Percentiles rank a stretch among this genome's conserved stretches.
These are phyloP conservation scores for Colletotrichum siamense DNA, from an alignment of 2,329 filamentous ascomycete species.

Conservation along the genomic window DNA sequence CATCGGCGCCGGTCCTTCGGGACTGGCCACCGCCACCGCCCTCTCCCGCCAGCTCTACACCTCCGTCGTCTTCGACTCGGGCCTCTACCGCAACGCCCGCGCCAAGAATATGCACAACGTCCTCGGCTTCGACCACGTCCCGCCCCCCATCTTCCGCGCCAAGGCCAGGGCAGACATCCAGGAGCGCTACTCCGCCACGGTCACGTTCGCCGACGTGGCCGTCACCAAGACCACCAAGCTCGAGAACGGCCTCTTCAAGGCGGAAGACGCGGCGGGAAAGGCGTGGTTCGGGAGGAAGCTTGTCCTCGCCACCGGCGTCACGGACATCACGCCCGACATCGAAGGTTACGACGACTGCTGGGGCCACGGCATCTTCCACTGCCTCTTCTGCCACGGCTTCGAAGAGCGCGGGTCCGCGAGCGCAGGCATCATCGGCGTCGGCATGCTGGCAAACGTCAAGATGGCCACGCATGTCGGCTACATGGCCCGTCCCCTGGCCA, in stretches of 20 bases:
- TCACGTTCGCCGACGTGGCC: slow-evolving; percentile 33
- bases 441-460: slow-evolving; percentile 31
- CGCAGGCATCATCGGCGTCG: slow-evolving; percentile 51
- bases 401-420: slow-evolving; percentile 56
- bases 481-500: slow-evolving; percentile 49
- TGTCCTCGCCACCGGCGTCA: slow-evolving; percentile 59
- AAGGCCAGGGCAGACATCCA: slow-evolving; percentile 37
- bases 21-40: slow-evolving; percentile 50
- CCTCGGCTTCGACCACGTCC: slow-evolving; percentile 41
- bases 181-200: slow-evolving; percentile 33
- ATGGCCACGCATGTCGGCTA: slow-evolving; percentile 44
- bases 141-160: slow-evolving; percentile 38
- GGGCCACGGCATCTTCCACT: slow-evolving; percentile 61
- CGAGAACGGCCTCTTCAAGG: slow-evolving; percentile 36
- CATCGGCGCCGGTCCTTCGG: slow-evolving; percentile 58
- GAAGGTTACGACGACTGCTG: slow-evolving; percentile 61
- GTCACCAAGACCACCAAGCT: slow-evolving; percentile 32
- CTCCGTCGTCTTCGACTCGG: slow-evolving; percentile 55
- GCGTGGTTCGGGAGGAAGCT: slow-evolving; percentile 56
- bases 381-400: slow-evolving; percentile 65
- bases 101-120: slow-evolving; percentile 55
- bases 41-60: slow-evolving; percentile 55
- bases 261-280: slow-evolving; percentile 44
- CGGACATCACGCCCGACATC: slow-evolving; percentile 56
- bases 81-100: slow-evolving; percentile 53